Base-by-base conservation (phyloP, 140 eudicot species). In the Oenanthe javanica region DNA sequence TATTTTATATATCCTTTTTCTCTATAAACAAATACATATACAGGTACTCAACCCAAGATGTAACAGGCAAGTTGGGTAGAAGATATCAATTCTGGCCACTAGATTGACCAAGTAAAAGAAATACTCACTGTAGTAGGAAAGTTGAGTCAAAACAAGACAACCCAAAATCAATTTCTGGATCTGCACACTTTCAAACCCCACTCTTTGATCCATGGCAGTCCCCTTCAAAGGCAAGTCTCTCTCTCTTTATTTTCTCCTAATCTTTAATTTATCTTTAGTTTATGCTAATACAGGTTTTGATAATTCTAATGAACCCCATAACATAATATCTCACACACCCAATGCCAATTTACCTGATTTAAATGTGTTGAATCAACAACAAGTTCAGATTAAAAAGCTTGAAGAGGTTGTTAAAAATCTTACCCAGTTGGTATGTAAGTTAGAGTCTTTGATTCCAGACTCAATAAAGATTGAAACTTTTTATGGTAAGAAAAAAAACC, bases 341-440 rank as follows among this genome's bases (percentile, higher is more conserved):
- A 89, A 84, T 1, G 86, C 81, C 67, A 82, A 74, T 36, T 52
- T 21, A 18, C 80, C 59, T 70, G 82, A 83, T 70, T 55, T 86
- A 66, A 76, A 76, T 73, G 49, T 86, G 52, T 51, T 88, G 57
- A 79, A 78, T 73, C 85, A 79, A 23, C 97, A 93, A 27, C 82
- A 85, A 61, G 54, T 84, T 45, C 98, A 93, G 67, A 79, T 93
- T 79, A 90, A 85, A 72, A 89, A 84, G 77, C 93, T 93, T 15
- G 89, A 93, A 49, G 91, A 88, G 82, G 78, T 91, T 7, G 92
- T 93, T 15, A 77, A 77, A 54, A 91, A 89, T 86, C 89, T 93
- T 16, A 88, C 79, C 49, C 87, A 89, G 36, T 78, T 93, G 63
- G 93, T 93, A 4, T 63, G 87, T 57, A 89, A 85, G 86, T 85